phyloP scores from a whole-genome alignment of 768 basidiomycete species.

The Amanita brunnescens region DNA sequence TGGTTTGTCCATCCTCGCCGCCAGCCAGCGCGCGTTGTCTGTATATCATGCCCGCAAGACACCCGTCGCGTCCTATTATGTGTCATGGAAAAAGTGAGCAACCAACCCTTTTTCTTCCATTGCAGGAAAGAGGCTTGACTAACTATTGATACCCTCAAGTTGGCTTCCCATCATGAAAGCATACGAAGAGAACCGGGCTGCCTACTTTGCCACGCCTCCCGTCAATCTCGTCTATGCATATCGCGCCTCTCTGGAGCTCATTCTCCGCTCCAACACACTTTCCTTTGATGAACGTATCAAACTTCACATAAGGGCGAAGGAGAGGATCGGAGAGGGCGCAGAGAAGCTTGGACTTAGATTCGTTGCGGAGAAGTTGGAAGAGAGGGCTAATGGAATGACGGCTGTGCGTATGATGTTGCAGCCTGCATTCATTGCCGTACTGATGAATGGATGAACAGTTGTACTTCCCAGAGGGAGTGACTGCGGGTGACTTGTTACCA shows the following conservation, averaged over 20 bases:
- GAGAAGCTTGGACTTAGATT: slow-evolving; percentile 62
- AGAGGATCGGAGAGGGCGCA: slow-evolving; percentile 61
- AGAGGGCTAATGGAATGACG: slow-evolving; percentile 92
- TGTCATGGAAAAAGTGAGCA: slow-evolving; percentile 74
- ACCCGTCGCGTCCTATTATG: slow-evolving; percentile 75
- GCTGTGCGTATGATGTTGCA: slow-evolving; percentile 40
- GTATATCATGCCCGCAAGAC: slow-evolving; percentile 56
- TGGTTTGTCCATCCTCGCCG: slow-evolving; percentile 81
- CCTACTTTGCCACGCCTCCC: slow-evolving; percentile 94
- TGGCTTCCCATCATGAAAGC: slow-evolving; percentile 93
- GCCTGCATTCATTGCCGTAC: background rate
- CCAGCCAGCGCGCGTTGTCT: slow-evolving; percentile 70
- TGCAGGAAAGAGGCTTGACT: background rate
- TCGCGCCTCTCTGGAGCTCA: slow-evolving; percentile 67
- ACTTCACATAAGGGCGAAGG: slow-evolving; percentile 61
- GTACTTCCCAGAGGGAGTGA: slow-evolving; percentile 79
- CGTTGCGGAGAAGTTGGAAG: slow-evolving; percentile 51
- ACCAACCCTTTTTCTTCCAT: background rate
- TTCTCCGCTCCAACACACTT: slow-evolving; percentile 45
- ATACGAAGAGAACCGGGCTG: slow-evolving; percentile 73
- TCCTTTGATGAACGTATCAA: slow-evolving; percentile 74
- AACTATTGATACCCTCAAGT: slow-evolving; percentile 29
- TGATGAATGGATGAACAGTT: slow-evolving; percentile 29
- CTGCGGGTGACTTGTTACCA: slow-evolving; percentile 68
- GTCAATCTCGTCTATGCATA: slow-evolving; percentile 93